These are phyloP conservation scores for Pleodorina starrii DNA, from an alignment of 139 green algal genomes.

Conservation along the genomic window DNA sequence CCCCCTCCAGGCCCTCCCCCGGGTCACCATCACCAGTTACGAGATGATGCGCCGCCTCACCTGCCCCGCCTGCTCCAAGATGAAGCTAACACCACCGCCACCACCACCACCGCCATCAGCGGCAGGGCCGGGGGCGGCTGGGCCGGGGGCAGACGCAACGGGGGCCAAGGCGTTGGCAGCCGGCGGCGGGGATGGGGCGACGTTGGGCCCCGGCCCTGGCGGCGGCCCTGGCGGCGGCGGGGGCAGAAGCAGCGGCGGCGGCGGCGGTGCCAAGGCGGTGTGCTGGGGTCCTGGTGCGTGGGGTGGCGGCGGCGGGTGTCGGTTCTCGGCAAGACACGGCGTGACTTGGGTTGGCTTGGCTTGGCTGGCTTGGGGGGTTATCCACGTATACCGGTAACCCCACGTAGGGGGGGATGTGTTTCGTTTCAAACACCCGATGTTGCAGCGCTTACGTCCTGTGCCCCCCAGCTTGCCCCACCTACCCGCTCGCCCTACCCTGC, in stretches of 20 bases:
- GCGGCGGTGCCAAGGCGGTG: not conserved
- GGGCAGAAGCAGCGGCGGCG: not conserved
- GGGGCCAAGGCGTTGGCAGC: not conserved
- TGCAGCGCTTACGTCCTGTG: not conserved
- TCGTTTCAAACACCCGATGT: not conserved
- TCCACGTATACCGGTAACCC: not conserved
- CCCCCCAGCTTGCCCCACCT: not conserved
- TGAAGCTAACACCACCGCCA: slow-evolving; percentile 11
- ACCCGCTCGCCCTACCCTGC: not conserved
- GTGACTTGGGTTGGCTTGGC: not conserved
- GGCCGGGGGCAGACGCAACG: not conserved
- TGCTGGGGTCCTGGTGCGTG: slow-evolving; percentile 44
- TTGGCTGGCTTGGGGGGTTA: not conserved
- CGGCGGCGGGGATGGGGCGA: slow-evolving; percentile 22
- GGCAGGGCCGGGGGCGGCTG: not conserved
- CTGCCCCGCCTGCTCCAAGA: slow-evolving; percentile 76
- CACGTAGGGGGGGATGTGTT: not conserved
- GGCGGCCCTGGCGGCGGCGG: not conserved
- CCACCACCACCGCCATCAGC: not conserved
- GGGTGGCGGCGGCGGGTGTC: not conserved
- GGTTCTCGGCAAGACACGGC: not conserved
- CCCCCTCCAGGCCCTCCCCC: slow-evolving; percentile 45
- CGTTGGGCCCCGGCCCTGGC: not conserved
- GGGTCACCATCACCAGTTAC: slow-evolving; percentile 87
- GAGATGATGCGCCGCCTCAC: slow-evolving; percentile 90